Evolutionary conservation across 176 grass and related monocot species (phyloP).

Genomic region (Zoysia pacifica): DNA sequence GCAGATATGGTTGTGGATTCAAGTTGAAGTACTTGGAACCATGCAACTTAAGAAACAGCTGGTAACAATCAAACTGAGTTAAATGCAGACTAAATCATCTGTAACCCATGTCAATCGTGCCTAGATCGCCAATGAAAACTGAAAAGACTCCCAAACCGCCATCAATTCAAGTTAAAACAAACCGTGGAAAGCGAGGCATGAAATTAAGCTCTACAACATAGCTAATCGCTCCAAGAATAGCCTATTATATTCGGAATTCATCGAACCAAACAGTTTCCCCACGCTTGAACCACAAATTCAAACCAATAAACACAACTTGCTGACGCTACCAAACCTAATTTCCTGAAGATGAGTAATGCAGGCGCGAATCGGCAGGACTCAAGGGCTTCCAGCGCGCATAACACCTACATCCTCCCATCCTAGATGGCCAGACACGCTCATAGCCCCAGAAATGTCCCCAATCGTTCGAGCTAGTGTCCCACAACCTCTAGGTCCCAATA

Average conservation of each 20-base stretch:
- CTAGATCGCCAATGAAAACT: not conserved
- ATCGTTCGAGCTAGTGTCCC: not conserved
- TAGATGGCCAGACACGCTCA: not conserved
- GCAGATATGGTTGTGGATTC: not conserved
- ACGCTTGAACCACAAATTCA: not conserved
- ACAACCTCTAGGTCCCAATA: not conserved
- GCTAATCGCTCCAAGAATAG: not conserved
- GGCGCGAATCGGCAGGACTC: not conserved
- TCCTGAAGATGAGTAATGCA: slow-evolving; percentile 2
- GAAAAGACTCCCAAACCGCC: not conserved
- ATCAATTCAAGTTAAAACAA: not conserved
- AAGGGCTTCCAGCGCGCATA: not conserved
- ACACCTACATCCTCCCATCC: not conserved
- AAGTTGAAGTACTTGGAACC: not conserved
- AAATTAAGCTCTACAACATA: not conserved
- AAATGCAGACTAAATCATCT: not conserved
- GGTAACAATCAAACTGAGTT: not conserved
- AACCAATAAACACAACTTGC: not conserved
- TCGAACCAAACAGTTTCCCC: not conserved
- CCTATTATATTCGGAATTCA: not conserved
- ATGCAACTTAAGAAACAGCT: not conserved
- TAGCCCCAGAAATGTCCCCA: not conserved
- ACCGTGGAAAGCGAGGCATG: no score
- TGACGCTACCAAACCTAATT: not conserved
- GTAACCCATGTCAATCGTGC: not conserved